phyloP scores from a whole-genome alignment of 768 basidiomycete genomes.

The Lepiota brunneoincarnata region DNA sequence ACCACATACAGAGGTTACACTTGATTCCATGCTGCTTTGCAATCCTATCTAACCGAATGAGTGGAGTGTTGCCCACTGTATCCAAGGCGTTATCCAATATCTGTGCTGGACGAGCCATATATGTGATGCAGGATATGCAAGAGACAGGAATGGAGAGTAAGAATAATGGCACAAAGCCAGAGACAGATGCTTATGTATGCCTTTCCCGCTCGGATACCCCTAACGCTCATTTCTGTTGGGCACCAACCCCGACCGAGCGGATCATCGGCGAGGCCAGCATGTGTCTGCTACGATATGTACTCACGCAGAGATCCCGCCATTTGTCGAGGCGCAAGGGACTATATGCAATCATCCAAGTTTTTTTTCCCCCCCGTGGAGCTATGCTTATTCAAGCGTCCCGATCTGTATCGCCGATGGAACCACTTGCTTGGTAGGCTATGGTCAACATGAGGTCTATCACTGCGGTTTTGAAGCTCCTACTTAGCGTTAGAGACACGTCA shows the following conservation, averaged over 20 bases:
- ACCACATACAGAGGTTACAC: slow-evolving; percentile 82
- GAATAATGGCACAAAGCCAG: no score
- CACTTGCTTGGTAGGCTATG: no score
- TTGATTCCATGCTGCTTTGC: slow-evolving; percentile 70
- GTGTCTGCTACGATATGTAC: neutral
- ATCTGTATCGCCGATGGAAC: no score
- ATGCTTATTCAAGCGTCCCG: no score
- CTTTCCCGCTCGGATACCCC: neutral
- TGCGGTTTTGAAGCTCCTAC: no score
- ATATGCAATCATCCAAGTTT: no score
- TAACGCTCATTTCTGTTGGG: neutral
- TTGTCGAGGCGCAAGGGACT: no score
- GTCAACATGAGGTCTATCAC: no score
- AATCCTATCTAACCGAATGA: slow-evolving; percentile 82
- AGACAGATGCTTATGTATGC: no score
- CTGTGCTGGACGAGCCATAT: slow-evolving; percentile 21
- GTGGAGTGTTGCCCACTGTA: slow-evolving; percentile 88
- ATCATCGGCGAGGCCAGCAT: neutral
- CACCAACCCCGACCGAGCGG: neutral
- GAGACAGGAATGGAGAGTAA: no score
- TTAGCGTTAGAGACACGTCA: no score
- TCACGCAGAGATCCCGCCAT: neutral
- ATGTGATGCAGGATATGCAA: neutral
- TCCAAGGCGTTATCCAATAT: slow-evolving; percentile 80
- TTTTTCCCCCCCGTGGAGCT: no score